Conservation (phyloP, 1,284 basidiomycete genomes). For the Rhodotorula sp. region DNA sequence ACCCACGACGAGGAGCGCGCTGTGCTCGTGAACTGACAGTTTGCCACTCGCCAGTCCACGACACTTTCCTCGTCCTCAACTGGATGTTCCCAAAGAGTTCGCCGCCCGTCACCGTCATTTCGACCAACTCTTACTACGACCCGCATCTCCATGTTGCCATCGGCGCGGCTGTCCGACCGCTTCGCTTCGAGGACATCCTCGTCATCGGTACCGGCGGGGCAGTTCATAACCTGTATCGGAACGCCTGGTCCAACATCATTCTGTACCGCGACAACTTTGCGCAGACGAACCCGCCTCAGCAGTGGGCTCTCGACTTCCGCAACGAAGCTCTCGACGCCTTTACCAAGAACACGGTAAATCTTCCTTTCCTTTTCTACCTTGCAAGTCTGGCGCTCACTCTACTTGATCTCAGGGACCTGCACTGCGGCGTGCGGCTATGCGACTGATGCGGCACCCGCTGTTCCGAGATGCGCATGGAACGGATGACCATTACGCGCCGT, state of each 20-base stretch:
- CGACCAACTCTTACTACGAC: constrained; percentile 40
- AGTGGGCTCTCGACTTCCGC: constrained; percentile 44
- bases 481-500: constrained; percentile 42
- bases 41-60: constrained; percentile 34
- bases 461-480: constrained; percentile 43
- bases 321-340: constrained; percentile 41
- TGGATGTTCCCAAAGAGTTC: constrained; percentile 44
- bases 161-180: constrained; percentile 37
- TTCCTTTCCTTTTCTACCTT: too few species aligned
- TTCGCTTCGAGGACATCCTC: constrained; percentile 39
- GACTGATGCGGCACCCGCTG: constrained; percentile 42
- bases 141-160: constrained; percentile 35
- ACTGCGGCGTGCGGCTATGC: constrained; percentile 36
- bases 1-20: too few species aligned
- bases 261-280: constrained; percentile 44
- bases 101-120: constrained; percentile 39
- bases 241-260: constrained; percentile 38
- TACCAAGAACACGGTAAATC: constrained; percentile 30
- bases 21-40: neutral
- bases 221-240: constrained; percentile 44
- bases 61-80: constrained; percentile 40
- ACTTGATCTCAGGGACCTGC: constrained; percentile 27
- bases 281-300: constrained; percentile 36
- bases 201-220: constrained; percentile 42
- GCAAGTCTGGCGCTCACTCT: too few species aligned